Base-by-base conservation (phyloP, 495 filamentous ascomycete genomes). In the Penicillium taxi region DNA sequence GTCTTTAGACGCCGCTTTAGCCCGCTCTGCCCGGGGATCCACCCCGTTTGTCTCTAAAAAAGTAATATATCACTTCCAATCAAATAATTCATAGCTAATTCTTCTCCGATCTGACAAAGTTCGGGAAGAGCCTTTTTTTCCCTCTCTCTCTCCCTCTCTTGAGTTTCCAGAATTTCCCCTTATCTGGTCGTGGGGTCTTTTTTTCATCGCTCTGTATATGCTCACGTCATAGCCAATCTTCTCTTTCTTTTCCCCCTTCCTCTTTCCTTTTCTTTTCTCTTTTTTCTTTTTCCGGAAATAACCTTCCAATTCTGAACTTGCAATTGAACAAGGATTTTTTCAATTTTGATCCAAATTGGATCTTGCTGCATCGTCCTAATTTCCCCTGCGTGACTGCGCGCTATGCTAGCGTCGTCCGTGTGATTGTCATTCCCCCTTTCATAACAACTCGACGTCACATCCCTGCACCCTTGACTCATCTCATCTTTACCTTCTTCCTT, bases 371-470 rank as follows among this genome's bases (percentile, higher is more conserved):
- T 40, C 50, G 16, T 34, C 36, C 42, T 39, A 37, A 36, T 43
- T 56, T 45, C 44, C 46, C 51, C 55, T 59, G 48, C 42, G 38
- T 51, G 42, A 52, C 41, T n/a, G n/a, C 43, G 46, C 48, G 45
- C 45, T 48, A 53, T 53, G 46, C 53, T 56, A 43, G 33, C 46
- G 39, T 44, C 41, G 43, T 29, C 47, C 46, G 46, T 50, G 46
- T 55, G 52, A 55, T 46, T 53, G 41, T 38, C 22, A 17, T 12
- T 39, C 50, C 44, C 41, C 51, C 43, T 48, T 54, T 42, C 41
- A 47, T 50, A n/a, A n/a, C 15, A 44, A 55, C 53, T 50, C 50
- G 50, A 56, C 57, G 52, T 59, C 55, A 58, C 58, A 52, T 52
- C 47, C 54, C 50, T 53, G 51, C 48, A 46, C 32, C 36, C 52